Percentiles rank a stretch among this genome's conserved stretches.
Conservation (phyloP, 2,329 filamentous ascomycete species). For the Diaporthe citrichinensis region DNA sequence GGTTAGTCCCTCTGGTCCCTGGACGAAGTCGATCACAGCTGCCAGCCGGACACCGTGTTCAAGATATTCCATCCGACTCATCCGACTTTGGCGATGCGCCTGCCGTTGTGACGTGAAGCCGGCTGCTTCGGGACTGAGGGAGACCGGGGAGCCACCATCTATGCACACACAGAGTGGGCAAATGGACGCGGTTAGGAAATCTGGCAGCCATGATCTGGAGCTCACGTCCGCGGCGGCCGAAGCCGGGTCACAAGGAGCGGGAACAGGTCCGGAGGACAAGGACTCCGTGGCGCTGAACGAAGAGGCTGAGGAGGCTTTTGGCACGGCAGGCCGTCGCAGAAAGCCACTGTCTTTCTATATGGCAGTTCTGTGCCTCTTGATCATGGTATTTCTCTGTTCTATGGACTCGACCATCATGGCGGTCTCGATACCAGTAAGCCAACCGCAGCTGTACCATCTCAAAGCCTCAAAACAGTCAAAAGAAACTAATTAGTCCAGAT, state of each 20-base stretch:
- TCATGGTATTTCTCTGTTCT: slow-evolving; percentile 33
- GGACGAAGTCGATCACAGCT: background rate
- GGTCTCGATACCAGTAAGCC: slow-evolving; percentile 30
- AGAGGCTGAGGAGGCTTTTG: background rate
- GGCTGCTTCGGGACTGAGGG: background rate
- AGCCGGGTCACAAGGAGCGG: background rate
- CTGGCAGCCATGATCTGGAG: background rate
- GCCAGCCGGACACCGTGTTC: background rate
- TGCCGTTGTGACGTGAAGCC: background rate
- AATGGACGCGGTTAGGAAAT: background rate
- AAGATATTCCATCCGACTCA: background rate
- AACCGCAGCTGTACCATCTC: too few species aligned
- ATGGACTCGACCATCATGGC: slow-evolving; percentile 34
- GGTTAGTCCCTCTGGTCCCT: background rate
- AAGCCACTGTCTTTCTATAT: slow-evolving; percentile 31
- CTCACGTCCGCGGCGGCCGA: background rate
- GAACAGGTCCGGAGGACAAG: background rate
- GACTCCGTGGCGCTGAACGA: background rate
- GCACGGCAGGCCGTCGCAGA: background rate
- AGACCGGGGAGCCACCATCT: background rate
- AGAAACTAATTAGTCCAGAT: slow-evolving; percentile 1
- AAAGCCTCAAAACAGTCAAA: background rate
- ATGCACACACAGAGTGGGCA: too few species aligned
- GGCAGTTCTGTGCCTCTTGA: slow-evolving; percentile 13
- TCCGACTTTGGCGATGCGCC: background rate